These are phyloP conservation scores for Coprinellus micaceus DNA, from an alignment of 768 basidiomycete species.

Conservation along the genomic window DNA sequence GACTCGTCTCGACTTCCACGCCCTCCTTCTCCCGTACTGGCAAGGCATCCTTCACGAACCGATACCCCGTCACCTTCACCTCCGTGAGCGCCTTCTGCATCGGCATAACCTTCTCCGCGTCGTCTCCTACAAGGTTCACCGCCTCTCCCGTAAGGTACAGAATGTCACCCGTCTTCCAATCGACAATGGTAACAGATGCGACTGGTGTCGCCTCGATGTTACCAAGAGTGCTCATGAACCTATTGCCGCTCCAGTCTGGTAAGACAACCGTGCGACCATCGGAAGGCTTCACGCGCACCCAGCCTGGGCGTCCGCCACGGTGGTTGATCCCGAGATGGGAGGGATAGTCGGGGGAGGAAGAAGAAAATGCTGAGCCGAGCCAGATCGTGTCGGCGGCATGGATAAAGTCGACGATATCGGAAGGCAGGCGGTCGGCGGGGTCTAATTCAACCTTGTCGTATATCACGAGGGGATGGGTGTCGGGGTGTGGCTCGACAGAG, in stretches of 20 bases:
- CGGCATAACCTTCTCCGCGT: conserved; percentile 53
- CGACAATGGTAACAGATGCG: conserved; percentile 55
- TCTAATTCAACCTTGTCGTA: conserved; percentile 32
- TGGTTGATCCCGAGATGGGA: conserved; percentile 64
- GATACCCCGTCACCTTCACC: conserved; percentile 48
- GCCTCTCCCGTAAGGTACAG: conserved; percentile 63
- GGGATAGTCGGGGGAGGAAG: conserved; percentile 40
- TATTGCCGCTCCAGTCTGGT: conserved; percentile 66
- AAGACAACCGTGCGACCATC: conserved; percentile 53
- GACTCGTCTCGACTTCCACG: conserved; percentile 26
- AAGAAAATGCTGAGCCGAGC: conserved; percentile 46
- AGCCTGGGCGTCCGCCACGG: conserved; percentile 60
- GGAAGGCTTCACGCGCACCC: conserved; percentile 53
- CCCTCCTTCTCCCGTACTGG: conserved; percentile 47
- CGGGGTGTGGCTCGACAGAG: conserved; percentile 41
- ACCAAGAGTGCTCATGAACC: conserved; percentile 60
- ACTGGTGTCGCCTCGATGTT: conserved; percentile 56
- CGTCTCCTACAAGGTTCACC: conserved; percentile 42
- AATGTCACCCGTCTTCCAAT: conserved; percentile 50
- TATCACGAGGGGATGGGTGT: conserved; percentile 36
- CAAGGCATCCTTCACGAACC: conserved; percentile 49
- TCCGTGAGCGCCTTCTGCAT: conserved; percentile 48
- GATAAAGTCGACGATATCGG: conserved; percentile 47
- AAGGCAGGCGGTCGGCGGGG: conserved; percentile 40
- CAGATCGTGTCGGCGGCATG: conserved; percentile 50